Percentiles rank a stretch among this genome's conserved stretches.
Evolutionary conservation across 1,284 basidiomycete species (phyloP).

Genomic region (Ustilago nuda): DNA sequence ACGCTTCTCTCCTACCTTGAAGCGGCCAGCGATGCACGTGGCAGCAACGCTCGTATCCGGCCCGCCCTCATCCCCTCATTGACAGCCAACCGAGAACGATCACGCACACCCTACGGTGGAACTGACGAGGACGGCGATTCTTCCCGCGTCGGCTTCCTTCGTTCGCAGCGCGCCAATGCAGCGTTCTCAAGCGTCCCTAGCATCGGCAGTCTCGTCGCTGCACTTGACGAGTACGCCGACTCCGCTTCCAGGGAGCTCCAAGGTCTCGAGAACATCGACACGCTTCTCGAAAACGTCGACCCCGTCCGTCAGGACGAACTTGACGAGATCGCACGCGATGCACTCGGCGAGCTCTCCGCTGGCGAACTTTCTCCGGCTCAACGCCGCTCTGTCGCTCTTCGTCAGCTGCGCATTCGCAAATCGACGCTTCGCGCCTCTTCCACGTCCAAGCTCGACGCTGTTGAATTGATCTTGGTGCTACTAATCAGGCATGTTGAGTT

Average conservation of each 20-base stretch:
- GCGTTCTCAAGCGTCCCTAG: slow-evolving; percentile 74
- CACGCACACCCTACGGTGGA: slow-evolving; percentile 30
- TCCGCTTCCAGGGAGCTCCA: slow-evolving; percentile 76
- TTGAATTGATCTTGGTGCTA: slow-evolving; percentile 85
- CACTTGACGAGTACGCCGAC: slow-evolving; percentile 75
- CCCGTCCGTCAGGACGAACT: slow-evolving; percentile 79
- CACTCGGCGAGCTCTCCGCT: slow-evolving; percentile 32
- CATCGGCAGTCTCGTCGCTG: slow-evolving; percentile 79
- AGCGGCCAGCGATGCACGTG: slow-evolving; percentile 53
- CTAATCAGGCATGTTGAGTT: slow-evolving; percentile 84
- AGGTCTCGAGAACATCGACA: slow-evolving; percentile 77
- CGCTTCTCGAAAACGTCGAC: slow-evolving; percentile 79
- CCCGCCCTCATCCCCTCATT: slow-evolving; percentile 56
- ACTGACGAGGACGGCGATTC: slow-evolving; percentile 26
- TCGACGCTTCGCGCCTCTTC: slow-evolving; percentile 72
- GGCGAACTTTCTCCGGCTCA: slow-evolving; percentile 36
- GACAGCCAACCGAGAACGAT: slow-evolving; percentile 41
- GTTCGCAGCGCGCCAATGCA: slow-evolving; percentile 36
- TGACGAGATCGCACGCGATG: slow-evolving; percentile 72
- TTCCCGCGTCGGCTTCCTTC: slow-evolving; percentile 40
- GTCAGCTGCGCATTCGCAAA: slow-evolving; percentile 75
- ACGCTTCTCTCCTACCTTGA: slow-evolving; percentile 61
- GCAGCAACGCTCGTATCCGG: slow-evolving; percentile 29
- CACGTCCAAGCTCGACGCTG: slow-evolving; percentile 75
- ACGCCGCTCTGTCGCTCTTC: slow-evolving; percentile 73